A percentile compares a stretch with the other conserved stretches of the same genome.
phyloP scores from a whole-genome alignment of 139 green algal genomes.

The Raphidocelis subcapitata region DNA sequence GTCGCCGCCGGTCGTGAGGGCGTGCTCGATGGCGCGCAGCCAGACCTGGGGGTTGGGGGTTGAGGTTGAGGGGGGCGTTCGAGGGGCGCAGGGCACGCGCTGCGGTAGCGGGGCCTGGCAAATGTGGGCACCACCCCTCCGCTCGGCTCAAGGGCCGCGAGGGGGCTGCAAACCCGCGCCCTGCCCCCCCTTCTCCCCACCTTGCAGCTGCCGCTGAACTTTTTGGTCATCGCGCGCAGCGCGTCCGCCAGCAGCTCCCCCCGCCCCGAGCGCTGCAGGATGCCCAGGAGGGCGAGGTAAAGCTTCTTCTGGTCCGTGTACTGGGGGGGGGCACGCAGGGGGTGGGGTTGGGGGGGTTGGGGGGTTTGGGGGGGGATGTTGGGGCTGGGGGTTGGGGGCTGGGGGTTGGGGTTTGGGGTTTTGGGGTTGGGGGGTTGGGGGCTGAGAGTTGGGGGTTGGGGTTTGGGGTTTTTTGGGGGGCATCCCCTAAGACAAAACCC shows the following conservation, averaged over 20 bases:
- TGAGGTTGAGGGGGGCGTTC: neutral
- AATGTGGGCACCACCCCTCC: too few species aligned
- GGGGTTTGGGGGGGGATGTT: too few species aligned
- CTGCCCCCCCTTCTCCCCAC: too few species aligned
- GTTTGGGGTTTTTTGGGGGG: too few species aligned
- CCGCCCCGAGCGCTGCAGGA: slow-evolving; percentile 47
- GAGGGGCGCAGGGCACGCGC: neutral
- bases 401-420: too few species aligned
- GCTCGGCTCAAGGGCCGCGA: too few species aligned
- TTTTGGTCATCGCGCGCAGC: slow-evolving; percentile 70
- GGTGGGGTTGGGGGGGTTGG: neutral
- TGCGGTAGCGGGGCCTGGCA: too few species aligned
- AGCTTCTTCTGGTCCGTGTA: slow-evolving; percentile 86
- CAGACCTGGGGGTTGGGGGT: slow-evolving; percentile 59
- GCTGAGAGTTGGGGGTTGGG: too few species aligned
- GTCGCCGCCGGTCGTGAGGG: slow-evolving; percentile 37
- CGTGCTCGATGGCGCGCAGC: slow-evolving; percentile 60
- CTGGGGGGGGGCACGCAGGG: slow-evolving; percentile 41
- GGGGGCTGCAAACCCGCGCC: too few species aligned
- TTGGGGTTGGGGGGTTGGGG: too few species aligned
- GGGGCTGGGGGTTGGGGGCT: too few species aligned
- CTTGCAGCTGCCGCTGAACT: slow-evolving; percentile 84
- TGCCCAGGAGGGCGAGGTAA: slow-evolving; percentile 70
- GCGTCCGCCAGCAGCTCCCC: slow-evolving; percentile 60
- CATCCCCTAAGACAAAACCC: too few species aligned